These are phyloP conservation scores for Malus sieversii DNA, from an alignment of 306 rosid species.

Conservation along the genomic window DNA sequence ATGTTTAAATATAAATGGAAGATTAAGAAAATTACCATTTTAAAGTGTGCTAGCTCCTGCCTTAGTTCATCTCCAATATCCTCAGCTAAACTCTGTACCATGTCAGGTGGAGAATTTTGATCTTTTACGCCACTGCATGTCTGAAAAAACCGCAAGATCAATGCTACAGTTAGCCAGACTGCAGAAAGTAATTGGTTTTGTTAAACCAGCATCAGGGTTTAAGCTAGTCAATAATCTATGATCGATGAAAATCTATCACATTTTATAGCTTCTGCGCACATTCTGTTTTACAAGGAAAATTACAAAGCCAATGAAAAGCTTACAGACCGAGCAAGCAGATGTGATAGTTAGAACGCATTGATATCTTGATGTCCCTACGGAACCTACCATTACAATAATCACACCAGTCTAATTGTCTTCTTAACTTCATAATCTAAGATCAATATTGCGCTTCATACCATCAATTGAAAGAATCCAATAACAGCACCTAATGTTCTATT, in stretches of 20 bases:
- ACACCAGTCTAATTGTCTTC: background rate
- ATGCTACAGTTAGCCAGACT: background rate
- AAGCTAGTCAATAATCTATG: background rate
- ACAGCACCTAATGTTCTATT: background rate
- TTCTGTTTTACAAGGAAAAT: too few relatives aligned
- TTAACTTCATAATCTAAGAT: background rate
- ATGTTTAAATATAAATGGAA: background rate
- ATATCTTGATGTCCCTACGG: background rate
- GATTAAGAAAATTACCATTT: constrained; percentile 3
- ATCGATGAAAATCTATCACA: background rate
- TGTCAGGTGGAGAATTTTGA: constrained; percentile 2
- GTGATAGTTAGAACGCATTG: background rate
- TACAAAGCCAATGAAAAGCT: background rate
- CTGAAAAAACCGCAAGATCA: constrained; percentile 7
- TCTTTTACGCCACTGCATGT: constrained; percentile 1
- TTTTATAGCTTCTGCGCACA: background rate
- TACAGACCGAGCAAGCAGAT: background rate
- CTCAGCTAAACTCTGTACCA: constrained; percentile 1
- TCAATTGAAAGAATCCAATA: background rate
- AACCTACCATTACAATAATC: background rate
- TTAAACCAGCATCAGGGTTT: background rate
- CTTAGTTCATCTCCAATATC: constrained; percentile 12
- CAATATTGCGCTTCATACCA: background rate
- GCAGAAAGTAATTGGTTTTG: background rate
- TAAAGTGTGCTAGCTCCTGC: constrained; percentile 21